A percentile compares a stretch with the other conserved stretches of the same genome.
Evolutionary conservation across 306 rosid genomes (phyloP).

Genomic region (Begonia loranthoides): DNA sequence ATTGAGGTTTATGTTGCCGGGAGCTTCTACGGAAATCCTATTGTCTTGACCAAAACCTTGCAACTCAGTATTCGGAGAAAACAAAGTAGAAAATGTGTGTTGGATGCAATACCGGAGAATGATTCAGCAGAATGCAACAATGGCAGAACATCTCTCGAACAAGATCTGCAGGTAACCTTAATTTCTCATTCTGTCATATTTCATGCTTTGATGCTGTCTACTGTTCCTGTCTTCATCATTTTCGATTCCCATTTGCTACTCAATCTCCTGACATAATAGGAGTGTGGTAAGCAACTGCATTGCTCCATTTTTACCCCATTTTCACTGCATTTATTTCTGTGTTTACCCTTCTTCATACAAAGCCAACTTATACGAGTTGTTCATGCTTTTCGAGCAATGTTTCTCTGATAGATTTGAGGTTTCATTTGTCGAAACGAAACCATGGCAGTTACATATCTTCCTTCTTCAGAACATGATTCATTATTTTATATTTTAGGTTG

Average conservation of each 20-base stretch:
- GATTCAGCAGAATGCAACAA: slow-evolving; percentile 56
- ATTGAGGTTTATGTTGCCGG: slow-evolving; percentile 94
- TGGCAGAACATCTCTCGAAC: slow-evolving; percentile 24
- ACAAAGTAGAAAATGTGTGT: slow-evolving; percentile 38
- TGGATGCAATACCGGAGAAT: slow-evolving; percentile 73
- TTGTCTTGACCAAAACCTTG: slow-evolving; percentile 70
- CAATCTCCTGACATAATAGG: no score
- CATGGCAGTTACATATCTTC: no score
- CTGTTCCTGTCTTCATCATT: background rate
- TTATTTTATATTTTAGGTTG: slow-evolving; percentile 6
- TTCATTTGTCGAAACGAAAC: no score
- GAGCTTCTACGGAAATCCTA: slow-evolving; percentile 57
- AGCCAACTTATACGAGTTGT: no score
- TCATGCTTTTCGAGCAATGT: no score
- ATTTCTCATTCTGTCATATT: background rate
- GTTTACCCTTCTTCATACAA: no score
- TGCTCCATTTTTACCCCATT: no score
- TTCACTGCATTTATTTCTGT: no score
- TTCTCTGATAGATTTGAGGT: no score
- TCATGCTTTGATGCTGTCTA: background rate
- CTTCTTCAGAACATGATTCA: no score
- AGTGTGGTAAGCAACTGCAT: no score
- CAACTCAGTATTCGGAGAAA: slow-evolving; percentile 55
- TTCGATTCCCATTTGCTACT: no score
- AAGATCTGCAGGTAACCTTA: slow-evolving; percentile 52